A percentile compares a stretch with the other conserved stretches of the same genome.
Conservation (phyloP, 1,284 basidiomycete species). For the Ustilago shanxiensis region DNA sequence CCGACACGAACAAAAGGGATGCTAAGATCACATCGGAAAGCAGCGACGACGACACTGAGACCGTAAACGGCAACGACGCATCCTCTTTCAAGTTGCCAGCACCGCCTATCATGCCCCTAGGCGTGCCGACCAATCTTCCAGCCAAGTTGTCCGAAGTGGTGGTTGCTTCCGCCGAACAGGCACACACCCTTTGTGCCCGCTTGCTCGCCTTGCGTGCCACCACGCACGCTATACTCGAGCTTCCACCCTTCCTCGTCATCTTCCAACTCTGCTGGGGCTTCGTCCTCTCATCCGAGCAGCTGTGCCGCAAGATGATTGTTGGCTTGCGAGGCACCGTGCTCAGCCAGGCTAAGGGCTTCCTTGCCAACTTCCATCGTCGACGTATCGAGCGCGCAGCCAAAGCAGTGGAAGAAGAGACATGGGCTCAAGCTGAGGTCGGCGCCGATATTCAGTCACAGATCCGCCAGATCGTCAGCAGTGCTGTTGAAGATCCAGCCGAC, state of each 20-base stretch:
- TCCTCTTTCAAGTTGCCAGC: conserved; percentile 3
- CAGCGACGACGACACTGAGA: background rate
- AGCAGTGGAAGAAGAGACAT: conserved; percentile 90
- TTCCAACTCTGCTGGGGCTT: conserved; percentile 91
- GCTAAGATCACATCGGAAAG: background rate
- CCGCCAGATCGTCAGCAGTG: conserved; percentile 82
- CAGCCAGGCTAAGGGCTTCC: conserved; percentile 84
- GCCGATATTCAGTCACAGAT: conserved; percentile 78
- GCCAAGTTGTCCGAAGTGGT: conserved; percentile 78
- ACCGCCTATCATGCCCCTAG: conserved; percentile 47
- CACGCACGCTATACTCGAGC: conserved; percentile 79
- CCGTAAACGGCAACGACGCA: background rate
- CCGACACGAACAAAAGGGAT: background rate
- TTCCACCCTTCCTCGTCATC: conserved; percentile 82
- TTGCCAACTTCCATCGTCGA: conserved; percentile 86
- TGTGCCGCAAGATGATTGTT: conserved; percentile 90
- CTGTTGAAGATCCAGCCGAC: conserved; percentile 83
- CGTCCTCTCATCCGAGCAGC: conserved; percentile 84
- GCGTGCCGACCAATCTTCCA: conserved; percentile 71
- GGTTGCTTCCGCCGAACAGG: conserved; percentile 83
- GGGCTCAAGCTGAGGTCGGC: conserved; percentile 84
- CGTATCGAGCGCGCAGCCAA: conserved; percentile 85
- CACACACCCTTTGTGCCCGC: conserved; percentile 84
- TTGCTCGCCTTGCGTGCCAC: conserved; percentile 77
- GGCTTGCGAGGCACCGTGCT: conserved; percentile 75